Evolutionary conservation across 1,139 yeast species (phyloP), one percentile per base, ranked within the genome.

Genomic region (Kodamaea derodonti): DNA sequence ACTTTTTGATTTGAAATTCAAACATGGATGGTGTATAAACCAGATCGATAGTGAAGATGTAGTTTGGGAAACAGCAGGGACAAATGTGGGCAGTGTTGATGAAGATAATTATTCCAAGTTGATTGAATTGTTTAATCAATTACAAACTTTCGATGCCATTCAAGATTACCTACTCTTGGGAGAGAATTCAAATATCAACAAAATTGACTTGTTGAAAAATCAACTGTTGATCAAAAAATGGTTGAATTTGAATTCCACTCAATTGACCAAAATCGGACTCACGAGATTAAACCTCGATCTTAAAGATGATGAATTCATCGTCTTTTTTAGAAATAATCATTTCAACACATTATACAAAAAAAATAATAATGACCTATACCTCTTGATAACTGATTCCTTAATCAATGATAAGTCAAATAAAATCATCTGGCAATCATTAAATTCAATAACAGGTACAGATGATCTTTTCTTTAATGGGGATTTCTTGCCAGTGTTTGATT

Each of bases 261-360:
- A 88, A 51, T 60, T 87, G 47, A 85, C 96, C 0, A 61, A 60
- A 2, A 58, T 62, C 34, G 97, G 97, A 0, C 53, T 86, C 14
- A 41, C 52, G 3, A 51, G 68, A 12, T 54, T 84, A 32, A 55
- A 65, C 32, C 59, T 67, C 11, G 68, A 70, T 15, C 59, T 79
- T 23, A 41, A 39, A 2, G 37, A 46, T 4, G 65, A 61, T 32
- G 62, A 62, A 28, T 68, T 83, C 41, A 70, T 79, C 1, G 77
- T 88, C 0, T 72, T 88, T 39, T 88, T 88, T 63, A 68, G 95
- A 48, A 88, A 88, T 56, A 86, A 87, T 56, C 96, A 87, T 56
- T 88, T 85, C 57, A 75, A 76, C 39, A 84, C 95, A 0, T 57
- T 87, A 11, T 73, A 73, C 51, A 84, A 83, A 50, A 67, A 68